Evolutionary conservation across 306 rosid species (phyloP), one percentile per base, ranked within the genome.

Genomic region (Cucumis melo): DNA sequence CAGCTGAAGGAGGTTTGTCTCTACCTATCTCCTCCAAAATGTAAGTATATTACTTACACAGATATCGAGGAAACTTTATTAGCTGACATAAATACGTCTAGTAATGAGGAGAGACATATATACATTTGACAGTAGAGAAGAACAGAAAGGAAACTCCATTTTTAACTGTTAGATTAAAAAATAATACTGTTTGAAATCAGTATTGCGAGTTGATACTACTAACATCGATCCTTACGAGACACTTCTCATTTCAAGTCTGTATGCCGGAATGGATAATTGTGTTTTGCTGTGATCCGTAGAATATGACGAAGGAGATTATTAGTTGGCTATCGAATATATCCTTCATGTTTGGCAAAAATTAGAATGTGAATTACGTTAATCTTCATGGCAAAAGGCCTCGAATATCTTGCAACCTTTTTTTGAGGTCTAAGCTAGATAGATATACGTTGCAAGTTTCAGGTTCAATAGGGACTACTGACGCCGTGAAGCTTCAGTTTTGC

Each of bases 1-100:
- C 85, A 87, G 73, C 91, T 93, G 77, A 87, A 73, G 71, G 93
- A 91, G 98, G 97, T 93, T 84, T 32, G 65, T 59, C 65, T 59
- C 58, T 16, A 12, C 36, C 17, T 27, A 23, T 59, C 36, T 59
- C 65, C 19, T 59, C 17, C 36, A 13, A 23, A 59, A 59, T 59
- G 38, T 23, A 9, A 23, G 0, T 32, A 10, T 57, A 21, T 58
- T 58, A 21, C 64, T 58, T 24, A 1, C 8, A 5, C 24, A 2
- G 36, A 15, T 59, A 59, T 19, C 12, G 65, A 5, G 38, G 65
- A 13, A 59, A 59, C 9, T 59, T 59, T 13, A 59, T 23, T 59
- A 23, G 12, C 65, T 59, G 38, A 24, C 65, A 59, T 59, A 59
- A 59, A 11, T 23, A 24, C 16, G 1, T 59, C 38, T 1, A 23